A percentile compares a stretch with the other conserved stretches of the same genome.
These are phyloP conservation scores for Colletotrichum sidae DNA, from an alignment of 2,329 filamentous ascomycete species.

Conservation along the genomic window DNA sequence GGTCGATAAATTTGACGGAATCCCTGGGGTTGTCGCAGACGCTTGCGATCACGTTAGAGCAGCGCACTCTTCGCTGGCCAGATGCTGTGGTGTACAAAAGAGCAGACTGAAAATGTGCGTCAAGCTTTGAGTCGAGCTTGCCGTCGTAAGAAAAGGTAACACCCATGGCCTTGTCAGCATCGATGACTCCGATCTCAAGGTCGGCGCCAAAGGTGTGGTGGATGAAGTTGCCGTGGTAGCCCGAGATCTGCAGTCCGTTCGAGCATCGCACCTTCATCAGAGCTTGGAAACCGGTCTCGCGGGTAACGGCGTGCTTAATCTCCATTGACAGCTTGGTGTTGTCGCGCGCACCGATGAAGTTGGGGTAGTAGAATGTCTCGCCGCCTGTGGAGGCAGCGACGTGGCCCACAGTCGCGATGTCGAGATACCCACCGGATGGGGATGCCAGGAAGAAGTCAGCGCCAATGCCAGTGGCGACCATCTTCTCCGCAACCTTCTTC, in stretches of 20 bases:
- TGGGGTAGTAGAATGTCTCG: conserved; percentile 96
- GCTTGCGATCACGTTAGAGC: conserved; percentile 92
- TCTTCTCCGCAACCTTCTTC: conserved; percentile 86
- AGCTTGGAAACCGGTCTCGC: conserved; percentile 94
- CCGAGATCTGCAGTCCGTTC: conserved; percentile 91
- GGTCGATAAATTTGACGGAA: conserved; percentile 91
- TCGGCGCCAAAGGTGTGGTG: conserved; percentile 96
- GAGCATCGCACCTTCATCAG: conserved; percentile 99
- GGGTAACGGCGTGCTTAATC: conserved; percentile 84
- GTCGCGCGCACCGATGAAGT: conserved; percentile 91
- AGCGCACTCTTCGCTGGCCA: conserved; percentile 90
- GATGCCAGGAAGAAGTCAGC: conserved; percentile 95
- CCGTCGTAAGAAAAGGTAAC: conserved; percentile 96
- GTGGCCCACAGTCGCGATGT: conserved; percentile 92
- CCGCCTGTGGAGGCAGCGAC: conserved; percentile 90
- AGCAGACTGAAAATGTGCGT: conserved; percentile 97
- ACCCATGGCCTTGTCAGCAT: conserved; percentile 92
- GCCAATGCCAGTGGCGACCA: conserved; percentile 88
- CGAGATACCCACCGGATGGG: conserved; percentile 89
- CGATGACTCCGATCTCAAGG: conserved; percentile 91
- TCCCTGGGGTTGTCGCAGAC: conserved; percentile 89
- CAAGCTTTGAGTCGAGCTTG: conserved; percentile 95
- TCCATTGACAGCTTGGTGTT: conserved; percentile 85
- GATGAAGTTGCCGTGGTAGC: conserved; percentile 96
- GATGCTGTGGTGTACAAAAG: conserved; percentile 92